A percentile compares a stretch with the other conserved stretches of the same genome.
Evolutionary conservation across 345 rosid genomes (phyloP).

Genomic region (Pelargonium nanum): DNA sequence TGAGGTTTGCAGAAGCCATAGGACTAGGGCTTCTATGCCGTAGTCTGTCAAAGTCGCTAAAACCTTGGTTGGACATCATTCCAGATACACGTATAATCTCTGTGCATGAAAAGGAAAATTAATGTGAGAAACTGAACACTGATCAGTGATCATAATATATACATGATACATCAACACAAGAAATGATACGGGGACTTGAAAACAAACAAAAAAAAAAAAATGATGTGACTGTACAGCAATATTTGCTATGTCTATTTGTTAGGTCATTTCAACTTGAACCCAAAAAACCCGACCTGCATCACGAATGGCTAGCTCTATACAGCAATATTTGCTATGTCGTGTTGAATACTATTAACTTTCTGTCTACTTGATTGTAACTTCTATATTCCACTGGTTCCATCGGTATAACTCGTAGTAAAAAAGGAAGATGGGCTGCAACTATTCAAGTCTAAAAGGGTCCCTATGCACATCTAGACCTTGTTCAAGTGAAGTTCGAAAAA

Average conservation of each 20-base stretch:
- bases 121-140: conserved; percentile 8
- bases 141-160: not conserved
- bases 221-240: not conserved
- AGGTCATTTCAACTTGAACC: too few relatives aligned
- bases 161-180: not conserved
- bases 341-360: too few relatives aligned
- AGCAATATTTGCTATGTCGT: too few relatives aligned
- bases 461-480: not conserved
- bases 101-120: conserved; percentile 26
- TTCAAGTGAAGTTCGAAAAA: too few relatives aligned
- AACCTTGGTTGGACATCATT: conserved; percentile 82
- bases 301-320: too few relatives aligned
- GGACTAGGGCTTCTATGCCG: conserved; percentile 96
- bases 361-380: not conserved
- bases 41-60: conserved; percentile 68
- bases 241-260: too few relatives aligned
- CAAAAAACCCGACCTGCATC: not conserved
- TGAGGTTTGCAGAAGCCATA: conserved; percentile 80
- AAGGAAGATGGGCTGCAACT: not conserved
- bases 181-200: not conserved
- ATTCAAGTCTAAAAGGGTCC: not conserved
- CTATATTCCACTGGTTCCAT: not conserved
- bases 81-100: conserved; percentile 79
- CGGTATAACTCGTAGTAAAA: too few relatives aligned
- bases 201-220: not conserved